Evolutionary conservation across 441 rosid genomes (phyloP).

Genomic region (Pelargonium fulgidum): DNA sequence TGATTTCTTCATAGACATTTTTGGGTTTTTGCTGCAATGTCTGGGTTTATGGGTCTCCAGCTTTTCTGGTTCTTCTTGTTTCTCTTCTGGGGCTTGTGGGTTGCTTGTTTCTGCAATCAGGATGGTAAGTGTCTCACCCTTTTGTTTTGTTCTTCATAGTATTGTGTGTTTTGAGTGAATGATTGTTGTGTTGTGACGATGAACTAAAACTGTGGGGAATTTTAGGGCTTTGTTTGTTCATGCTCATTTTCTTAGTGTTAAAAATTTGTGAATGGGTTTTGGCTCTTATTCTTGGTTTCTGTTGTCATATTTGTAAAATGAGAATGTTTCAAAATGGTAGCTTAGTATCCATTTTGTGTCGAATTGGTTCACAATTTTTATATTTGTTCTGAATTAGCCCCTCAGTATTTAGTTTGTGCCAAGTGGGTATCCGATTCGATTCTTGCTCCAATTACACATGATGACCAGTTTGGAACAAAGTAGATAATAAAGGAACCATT

Average conservation of each 20-base stretch:
- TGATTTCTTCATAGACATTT: conserved; percentile 12
- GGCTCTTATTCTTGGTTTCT: too few relatives aligned
- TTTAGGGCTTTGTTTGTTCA: not conserved
- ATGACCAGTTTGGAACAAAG: too few relatives aligned
- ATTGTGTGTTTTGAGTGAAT: not conserved
- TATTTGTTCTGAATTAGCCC: too few relatives aligned
- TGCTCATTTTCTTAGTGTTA: not conserved
- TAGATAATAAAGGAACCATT: too few relatives aligned
- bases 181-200: not conserved
- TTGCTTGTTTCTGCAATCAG: conserved; percentile 42
- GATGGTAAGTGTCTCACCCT: conserved; percentile 38
- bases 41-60: conserved; percentile 36
- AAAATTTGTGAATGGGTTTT: too few relatives aligned
- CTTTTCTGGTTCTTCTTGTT: conserved; percentile 36
- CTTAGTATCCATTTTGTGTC: too few relatives aligned
- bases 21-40: not conserved
- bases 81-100: conserved; percentile 35
- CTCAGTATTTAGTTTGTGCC: not conserved
- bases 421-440: not conserved
- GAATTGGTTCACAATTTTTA: too few relatives aligned
- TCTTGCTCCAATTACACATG: too few relatives aligned
- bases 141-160: conserved; percentile 1
- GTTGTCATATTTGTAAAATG: too few relatives aligned
- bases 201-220: not conserved
- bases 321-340: too few relatives aligned